A percentile compares a stretch with the other conserved stretches of the same genome.
phyloP scores from a whole-genome alignment of 2,329 filamentous ascomycete genomes.

The Colletotrichum sp. region DNA sequence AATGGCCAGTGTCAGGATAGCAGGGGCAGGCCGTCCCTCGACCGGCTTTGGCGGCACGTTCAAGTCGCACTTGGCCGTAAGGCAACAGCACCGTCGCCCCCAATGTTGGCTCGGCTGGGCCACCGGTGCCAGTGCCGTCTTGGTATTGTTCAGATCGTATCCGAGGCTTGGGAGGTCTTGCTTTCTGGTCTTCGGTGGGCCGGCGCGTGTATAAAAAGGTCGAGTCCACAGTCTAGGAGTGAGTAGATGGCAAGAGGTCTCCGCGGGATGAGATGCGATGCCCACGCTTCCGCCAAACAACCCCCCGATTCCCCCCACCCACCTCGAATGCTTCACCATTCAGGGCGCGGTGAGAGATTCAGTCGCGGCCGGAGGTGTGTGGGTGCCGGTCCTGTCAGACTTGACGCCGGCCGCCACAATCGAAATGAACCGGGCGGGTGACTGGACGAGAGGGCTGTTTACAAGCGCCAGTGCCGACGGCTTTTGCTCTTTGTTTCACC shows the following conservation, averaged over 20 bases:
- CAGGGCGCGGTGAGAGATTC: background rate
- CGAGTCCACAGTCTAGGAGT: background rate
- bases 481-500: background rate
- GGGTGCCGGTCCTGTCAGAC: background rate
- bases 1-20: background rate
- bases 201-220: background rate
- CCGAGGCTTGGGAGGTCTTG: background rate
- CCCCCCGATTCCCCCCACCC: background rate
- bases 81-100: background rate
- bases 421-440: background rate
- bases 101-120: background rate
- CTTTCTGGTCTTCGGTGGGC: background rate
- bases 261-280: background rate
- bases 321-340: background rate
- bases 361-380: background rate
- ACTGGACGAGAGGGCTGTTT: background rate
- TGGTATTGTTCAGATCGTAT: background rate
- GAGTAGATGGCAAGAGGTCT: background rate
- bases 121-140: background rate
- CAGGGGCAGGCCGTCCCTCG: background rate
- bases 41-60: slow-evolving; percentile 12
- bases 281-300: background rate
- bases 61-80: background rate
- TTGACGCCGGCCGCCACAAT: background rate
- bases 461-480: background rate